A percentile compares a stretch with the other conserved stretches of the same genome.
Evolutionary conservation across 805 yeast genomes (phyloP).

Genomic region (Cyberlindnera veronae): DNA sequence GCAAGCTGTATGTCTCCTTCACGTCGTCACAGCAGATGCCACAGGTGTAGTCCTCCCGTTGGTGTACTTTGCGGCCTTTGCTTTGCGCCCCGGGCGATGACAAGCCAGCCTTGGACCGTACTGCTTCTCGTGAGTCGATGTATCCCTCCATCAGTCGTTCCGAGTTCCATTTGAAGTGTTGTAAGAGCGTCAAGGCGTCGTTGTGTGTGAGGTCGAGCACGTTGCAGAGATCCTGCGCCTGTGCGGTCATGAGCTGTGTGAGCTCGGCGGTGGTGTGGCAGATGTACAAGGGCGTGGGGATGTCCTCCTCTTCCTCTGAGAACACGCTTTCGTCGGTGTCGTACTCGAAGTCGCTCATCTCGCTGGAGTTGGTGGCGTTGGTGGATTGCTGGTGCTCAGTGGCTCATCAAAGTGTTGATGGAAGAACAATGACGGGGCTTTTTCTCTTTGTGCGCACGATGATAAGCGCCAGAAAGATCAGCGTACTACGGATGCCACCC

Average conservation of each 20-base stretch:
- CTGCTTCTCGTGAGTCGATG: conserved; percentile 39
- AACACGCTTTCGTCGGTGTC: conserved; percentile 10
- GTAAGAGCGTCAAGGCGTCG: conserved; percentile 42
- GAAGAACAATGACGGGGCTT: too few species aligned
- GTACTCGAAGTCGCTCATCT: too few species aligned
- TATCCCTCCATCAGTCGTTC: conserved; percentile 54
- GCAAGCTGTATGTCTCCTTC: conserved; percentile 43
- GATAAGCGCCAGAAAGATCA: too few species aligned
- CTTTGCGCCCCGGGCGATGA: not conserved
- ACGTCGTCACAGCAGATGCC: conserved; percentile 69
- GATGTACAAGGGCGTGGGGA: conserved; percentile 7
- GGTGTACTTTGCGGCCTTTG: conserved; percentile 9
- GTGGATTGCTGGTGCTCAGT: too few species aligned
- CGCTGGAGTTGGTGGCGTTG: too few species aligned
- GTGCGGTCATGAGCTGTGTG: conserved; percentile 15
- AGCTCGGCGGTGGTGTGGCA: conserved; percentile 31
- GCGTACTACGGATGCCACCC: too few species aligned
- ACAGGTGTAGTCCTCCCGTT: conserved; percentile 47
- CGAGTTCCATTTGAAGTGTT: conserved; percentile 55
- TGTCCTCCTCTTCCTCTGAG: not conserved
- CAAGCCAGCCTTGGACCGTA: conserved; percentile 35
- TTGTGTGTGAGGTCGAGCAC: conserved; percentile 37
- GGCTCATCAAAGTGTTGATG: too few species aligned
- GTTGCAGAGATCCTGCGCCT: conserved; percentile 32
- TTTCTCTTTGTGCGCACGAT: too few species aligned